Percentiles rank a stretch among this genome's conserved stretches.
Evolutionary conservation across 345 rosid genomes (phyloP).

Genomic region (Citrus maxima): DNA sequence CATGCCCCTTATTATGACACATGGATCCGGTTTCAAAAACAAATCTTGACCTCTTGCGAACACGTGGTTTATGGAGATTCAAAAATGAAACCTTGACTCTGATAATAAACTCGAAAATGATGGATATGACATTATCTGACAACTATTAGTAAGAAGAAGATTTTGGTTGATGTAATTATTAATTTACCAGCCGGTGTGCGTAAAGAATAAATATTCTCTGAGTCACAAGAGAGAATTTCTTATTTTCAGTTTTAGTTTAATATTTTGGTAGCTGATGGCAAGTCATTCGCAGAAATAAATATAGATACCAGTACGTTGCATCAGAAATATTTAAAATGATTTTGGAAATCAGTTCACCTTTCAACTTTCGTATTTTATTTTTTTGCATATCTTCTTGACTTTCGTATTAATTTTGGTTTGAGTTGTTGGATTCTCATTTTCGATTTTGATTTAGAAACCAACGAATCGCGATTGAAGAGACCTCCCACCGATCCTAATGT

Average conservation of each 20-base stretch:
- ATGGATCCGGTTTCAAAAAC: too few species aligned
- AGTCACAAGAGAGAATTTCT: not conserved
- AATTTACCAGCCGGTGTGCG: not conserved
- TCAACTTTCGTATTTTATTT: not conserved
- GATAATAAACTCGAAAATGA: too few species aligned
- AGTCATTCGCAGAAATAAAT: not conserved
- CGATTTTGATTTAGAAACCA: not conserved
- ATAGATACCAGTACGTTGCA: not conserved
- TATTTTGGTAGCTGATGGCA: not conserved
- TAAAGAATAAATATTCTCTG: not conserved
- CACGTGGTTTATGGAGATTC: too few species aligned
- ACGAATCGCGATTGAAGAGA: not conserved
- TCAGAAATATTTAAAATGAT: not conserved
- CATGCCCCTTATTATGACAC: too few species aligned
- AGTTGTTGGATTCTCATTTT: conserved; percentile 9
- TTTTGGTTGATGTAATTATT: not conserved
- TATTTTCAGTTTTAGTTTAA: not conserved
- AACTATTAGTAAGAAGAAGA: not conserved
- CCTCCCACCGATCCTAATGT: not conserved
- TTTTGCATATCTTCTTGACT: not conserved
- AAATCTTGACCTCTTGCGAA: too few species aligned
- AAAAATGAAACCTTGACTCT: too few species aligned
- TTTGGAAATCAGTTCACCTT: not conserved
- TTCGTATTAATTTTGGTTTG: not conserved
- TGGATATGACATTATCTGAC: too few species aligned